Evolutionary conservation across 495 filamentous ascomycete genomes (phyloP).

Genomic region (Clohesyomyces aquaticus): DNA sequence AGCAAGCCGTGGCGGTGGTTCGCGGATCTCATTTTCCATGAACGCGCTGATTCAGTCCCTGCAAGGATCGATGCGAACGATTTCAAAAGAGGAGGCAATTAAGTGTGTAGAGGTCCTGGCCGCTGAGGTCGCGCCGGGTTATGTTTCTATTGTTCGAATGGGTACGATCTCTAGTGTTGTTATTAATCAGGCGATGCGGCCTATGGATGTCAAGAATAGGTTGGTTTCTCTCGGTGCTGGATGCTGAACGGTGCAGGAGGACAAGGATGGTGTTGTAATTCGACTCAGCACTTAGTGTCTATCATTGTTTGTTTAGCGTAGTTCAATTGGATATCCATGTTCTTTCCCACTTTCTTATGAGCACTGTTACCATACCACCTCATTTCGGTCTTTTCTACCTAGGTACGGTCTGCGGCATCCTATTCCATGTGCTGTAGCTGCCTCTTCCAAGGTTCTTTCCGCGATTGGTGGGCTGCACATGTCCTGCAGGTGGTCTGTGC

Average conservation of each 20-base stretch:
- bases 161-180: conserved; percentile 63
- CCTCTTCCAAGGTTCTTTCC: no score
- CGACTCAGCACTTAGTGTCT: no score
- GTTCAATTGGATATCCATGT: neutral
- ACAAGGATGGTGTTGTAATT: neutral
- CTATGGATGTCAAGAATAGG: conserved; percentile 30
- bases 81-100: conserved; percentile 62
- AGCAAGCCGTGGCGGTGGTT: conserved; percentile 32
- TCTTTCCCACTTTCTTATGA: no score
- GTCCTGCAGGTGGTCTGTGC: no score
- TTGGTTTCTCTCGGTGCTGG: conserved; percentile 25
- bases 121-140: conserved; percentile 64
- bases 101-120: conserved; percentile 61
- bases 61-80: conserved; percentile 62
- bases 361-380: no score
- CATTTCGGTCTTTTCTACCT: no score
- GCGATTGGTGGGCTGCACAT: no score
- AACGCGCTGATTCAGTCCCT: conserved; percentile 60
- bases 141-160: conserved; percentile 61
- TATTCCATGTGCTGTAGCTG: no score
- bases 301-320: neutral
- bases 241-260: neutral
- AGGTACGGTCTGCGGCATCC: no score
- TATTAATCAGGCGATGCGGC: conserved; percentile 52
- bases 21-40: conserved; percentile 63